Base-by-base conservation (phyloP, 1,139 yeast genomes). In the Saccharomycopsis phalli region DNA sequence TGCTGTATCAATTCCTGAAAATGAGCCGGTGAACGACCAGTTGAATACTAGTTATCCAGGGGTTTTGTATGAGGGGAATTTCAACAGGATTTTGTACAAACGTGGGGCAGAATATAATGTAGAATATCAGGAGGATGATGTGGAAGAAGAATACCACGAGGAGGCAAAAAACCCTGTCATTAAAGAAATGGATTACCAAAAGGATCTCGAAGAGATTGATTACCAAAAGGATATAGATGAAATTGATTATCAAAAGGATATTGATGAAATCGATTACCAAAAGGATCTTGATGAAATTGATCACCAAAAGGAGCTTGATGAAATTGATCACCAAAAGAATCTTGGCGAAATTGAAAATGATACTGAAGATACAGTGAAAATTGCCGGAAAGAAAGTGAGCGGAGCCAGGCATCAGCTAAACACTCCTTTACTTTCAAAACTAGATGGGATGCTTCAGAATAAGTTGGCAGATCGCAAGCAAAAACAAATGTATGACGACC, bases 1-100 rank as follows among this genome's bases (percentile, higher is more conserved):
- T 33, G 38, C 44, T 4, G 6, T 22, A 13, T 10, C 23, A n/a
- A 23, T 22, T 20, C 39, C 28, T 7, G 40, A 37, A 21, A 27
- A 4, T n/a, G 2, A 14, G 3, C 14, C 4, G 30, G 10, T 13
- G 16, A 11, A n/a, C n/a, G 10, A 23, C n/a, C n/a, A 23, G n/a
- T 10, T 23, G n/a, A n/a, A 23, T 23, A 23, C n/a, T 23, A 23
- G 10, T 23, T 10, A 29, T 18, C 13, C 31, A 29, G 16, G 10
- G 8, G 31, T 13, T 29, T 13, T 13, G 16, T 29, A 29, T 10
- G 27, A 23, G 27, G 27, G 27, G n/a, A 10, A 23, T 23, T 23
- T 23, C n/a, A 10, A 7, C 32, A 8, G 32, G 14, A 8, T 29
- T 10, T 29, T n/a, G n/a, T n/a, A n/a, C n/a, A n/a, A n/a, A n/a